Evolutionary conservation across 352 stramenopile genomes (phyloP), one percentile per base, ranked within the genome.

Genomic region (Lagenidium giganteum): DNA sequence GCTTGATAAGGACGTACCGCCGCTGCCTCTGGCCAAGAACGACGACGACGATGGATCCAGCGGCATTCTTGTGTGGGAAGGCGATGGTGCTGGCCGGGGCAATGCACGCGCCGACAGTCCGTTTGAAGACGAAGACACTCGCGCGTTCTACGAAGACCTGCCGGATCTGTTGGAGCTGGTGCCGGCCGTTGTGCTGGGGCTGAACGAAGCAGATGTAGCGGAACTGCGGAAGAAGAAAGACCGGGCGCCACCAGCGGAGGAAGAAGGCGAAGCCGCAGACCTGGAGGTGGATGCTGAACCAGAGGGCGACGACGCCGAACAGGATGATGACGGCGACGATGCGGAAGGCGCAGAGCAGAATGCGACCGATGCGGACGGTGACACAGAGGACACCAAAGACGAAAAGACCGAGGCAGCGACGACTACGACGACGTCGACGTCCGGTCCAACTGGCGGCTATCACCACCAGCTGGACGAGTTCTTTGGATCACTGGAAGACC

Each of bases 111-210:
- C 69, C 71, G 58, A 95, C 62, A 72, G 72, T n/a, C 87, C 94
- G 2, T 98, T 98, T 49, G 95, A 98, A 51, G 94, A 98, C 50
- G 93, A 98, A 60, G 93, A 98, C 41, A 98, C 88, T 26, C 82
- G 93, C 3, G 82, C 77, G 5, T 98, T 99, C 72, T 99, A 99
- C 57, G 90, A 97, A 63, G 95, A 98, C 61, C 58, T 98, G 42
- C 95, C 96, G 11, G 91, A 98, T 58, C 66, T 98, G 23, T 67
- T 98, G 8, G 89, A 95, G 31, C 84, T 96, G 4, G 89, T 98
- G 31, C 96, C 96, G 20, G 86, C 93, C 0, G 91, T 97, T 6
- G 86, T 98, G 30, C 73, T 98, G 9, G 93, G 88, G 8, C 68
- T 96, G 4, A 96, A 90, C 21, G 85, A 96, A 36, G 83, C 68